A percentile compares a stretch with the other conserved stretches of the same genome.
Evolutionary conservation across 2,329 filamentous ascomycete genomes (phyloP).

Genomic region (Aspergillus intermedius): DNA sequence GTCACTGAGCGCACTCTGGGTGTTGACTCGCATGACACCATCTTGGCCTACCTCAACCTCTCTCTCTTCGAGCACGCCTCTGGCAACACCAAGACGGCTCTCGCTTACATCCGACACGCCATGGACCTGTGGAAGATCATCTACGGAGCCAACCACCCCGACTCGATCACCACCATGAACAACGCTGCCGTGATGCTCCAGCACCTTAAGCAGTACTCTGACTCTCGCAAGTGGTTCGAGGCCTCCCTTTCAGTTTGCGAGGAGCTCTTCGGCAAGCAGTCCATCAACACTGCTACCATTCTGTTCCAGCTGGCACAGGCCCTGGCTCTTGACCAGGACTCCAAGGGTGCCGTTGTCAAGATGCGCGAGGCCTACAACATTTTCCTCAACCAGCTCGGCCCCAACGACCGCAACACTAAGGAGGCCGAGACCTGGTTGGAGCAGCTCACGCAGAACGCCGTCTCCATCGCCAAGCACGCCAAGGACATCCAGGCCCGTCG

Average conservation of each 20-base stretch:
- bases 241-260: constrained; percentile 84
- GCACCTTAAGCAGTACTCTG: constrained; percentile 86
- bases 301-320: constrained; percentile 96
- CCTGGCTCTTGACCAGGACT: constrained; percentile 88
- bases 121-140: constrained; percentile 95
- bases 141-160: constrained; percentile 86
- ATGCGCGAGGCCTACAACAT: constrained; percentile 98
- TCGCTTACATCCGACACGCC: constrained; percentile 85
- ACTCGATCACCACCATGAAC: constrained; percentile 97
- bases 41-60: constrained; percentile 92
- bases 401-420: constrained; percentile 94
- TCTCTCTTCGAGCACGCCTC: constrained; percentile 88
- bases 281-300: constrained; percentile 87
- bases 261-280: constrained; percentile 78
- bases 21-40: constrained; percentile 86
- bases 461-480: constrained; percentile 86
- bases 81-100: constrained; percentile 81
- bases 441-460: constrained; percentile 91
- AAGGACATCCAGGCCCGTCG: constrained; percentile 75
- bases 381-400: constrained; percentile 78
- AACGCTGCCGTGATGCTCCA: constrained; percentile 99
- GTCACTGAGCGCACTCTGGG: constrained; percentile 91
- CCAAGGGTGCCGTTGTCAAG: constrained; percentile 79
- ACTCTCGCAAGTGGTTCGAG: constrained; percentile 95
- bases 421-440: constrained; percentile 96